Conservation (phyloP, 352 stramenopile species). For the Globisporangium spinosum region DNA sequence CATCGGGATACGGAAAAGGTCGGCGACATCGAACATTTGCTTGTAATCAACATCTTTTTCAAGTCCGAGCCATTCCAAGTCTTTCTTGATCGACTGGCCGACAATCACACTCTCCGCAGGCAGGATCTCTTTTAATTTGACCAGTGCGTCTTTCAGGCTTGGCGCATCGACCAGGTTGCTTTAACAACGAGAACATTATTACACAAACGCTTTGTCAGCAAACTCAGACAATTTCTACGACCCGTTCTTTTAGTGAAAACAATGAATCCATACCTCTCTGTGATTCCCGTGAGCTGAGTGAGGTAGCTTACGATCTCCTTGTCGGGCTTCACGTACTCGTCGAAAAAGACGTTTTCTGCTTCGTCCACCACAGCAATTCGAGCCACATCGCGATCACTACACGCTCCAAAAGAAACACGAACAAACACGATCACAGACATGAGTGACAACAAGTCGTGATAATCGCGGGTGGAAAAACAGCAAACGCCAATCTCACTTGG, state of each 20-base stretch:
- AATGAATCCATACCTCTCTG: constrained; percentile 42
- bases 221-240: not conserved
- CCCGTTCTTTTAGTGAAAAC: not conserved
- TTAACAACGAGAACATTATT: not conserved
- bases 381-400: constrained; percentile 87
- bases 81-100: constrained; percentile 91
- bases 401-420: not conserved
- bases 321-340: constrained; percentile 85
- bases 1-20: constrained; percentile 82
- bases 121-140: constrained; percentile 70
- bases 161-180: constrained; percentile 67
- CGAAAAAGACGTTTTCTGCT: constrained; percentile 81
- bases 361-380: constrained; percentile 89
- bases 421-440: not conserved
- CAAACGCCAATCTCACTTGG: constrained; percentile 31
- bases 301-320: constrained; percentile 90
- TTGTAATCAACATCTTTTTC: constrained; percentile 84
- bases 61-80: constrained; percentile 89
- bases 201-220: not conserved
- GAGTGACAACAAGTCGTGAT: not conserved
- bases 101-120: constrained; percentile 87
- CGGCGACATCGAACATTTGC: constrained; percentile 78
- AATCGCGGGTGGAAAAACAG: not conserved
- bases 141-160: constrained; percentile 67
- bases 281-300: constrained; percentile 88